Evolutionary conservation across 1,284 basidiomycete genomes (phyloP), one percentile per base, ranked within the genome.

Genomic region (Tylopilus sp.): DNA sequence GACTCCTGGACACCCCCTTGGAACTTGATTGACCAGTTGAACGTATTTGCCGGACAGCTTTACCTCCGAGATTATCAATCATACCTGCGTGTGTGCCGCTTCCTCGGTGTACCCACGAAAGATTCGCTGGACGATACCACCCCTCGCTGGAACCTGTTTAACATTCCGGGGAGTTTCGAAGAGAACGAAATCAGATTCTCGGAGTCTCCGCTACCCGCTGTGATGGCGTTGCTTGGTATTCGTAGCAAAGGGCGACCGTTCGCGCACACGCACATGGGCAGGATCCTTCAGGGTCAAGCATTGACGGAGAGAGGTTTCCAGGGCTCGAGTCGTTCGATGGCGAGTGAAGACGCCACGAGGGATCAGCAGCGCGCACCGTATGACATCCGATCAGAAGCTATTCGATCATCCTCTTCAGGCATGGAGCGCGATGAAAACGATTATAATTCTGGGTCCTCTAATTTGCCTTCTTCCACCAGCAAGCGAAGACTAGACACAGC

Each of bases 11-110:
- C 24, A 10, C 58, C 58, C 12, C 58, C 58, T 13, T 59, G 58
- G 58, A 36, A 36, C 12, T 24, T 59, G 18, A 52, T 53, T 12
- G 49, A 59, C 16, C 49, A 59, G 58, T 33, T 59, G 15, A 53
- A 82, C 59, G 66, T 86, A 26, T 84, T 78, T 60, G 78, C 83
- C 38, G 84, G 83, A 16, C 58, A 59, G 58, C 16, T 52, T 8
- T 58, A 58, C 22, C 57, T 58, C 33, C 36, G n/a, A 38, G 13
- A 76, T 52, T 74, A 77, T 51, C 68, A 66, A 6, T 70, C 74
- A 5, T 85, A 83, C 36, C 9, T 52, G 9, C 16, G 58, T 2
- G 4, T 52, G 18, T 22, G 33, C 13, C 24, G 18, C 19, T 29
- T 59, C 36, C 49, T 57, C 29, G 38, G 41, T 19, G 19, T 44